These are phyloP conservation scores for Suhomyces sp. DNA, from an alignment of 805 yeast species.

Conservation along the genomic window DNA sequence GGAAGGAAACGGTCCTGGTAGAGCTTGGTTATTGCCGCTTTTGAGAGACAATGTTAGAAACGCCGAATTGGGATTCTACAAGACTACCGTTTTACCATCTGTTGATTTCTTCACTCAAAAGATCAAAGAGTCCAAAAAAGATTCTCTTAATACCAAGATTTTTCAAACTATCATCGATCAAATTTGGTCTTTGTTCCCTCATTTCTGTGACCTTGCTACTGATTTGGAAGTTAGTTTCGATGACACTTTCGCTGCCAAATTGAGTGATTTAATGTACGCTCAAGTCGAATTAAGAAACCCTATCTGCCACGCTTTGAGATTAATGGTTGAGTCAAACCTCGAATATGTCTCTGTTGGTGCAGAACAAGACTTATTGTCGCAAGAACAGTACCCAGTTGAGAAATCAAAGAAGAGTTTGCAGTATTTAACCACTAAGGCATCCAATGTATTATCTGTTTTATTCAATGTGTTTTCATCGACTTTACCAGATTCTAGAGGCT, in stretches of 20 bases:
- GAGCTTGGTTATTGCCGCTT: constrained; percentile 94
- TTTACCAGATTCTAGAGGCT: constrained; percentile 77
- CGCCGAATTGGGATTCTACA: constrained; percentile 66
- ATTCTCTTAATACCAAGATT: constrained; percentile 71
- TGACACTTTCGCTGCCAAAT: constrained; percentile 71
- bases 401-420: constrained; percentile 58
- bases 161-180: constrained; percentile 86
- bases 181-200: constrained; percentile 88
- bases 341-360: constrained; percentile 58
- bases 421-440: constrained; percentile 62
- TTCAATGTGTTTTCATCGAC: constrained; percentile 94
- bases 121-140: constrained; percentile 43
- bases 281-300: constrained; percentile 72
- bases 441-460: constrained; percentile 79
- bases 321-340: constrained; percentile 73
- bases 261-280: constrained; percentile 74
- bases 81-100: constrained; percentile 64
- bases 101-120: constrained; percentile 53
- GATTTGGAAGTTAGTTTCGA: constrained; percentile 67
- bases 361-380: constrained; percentile 48
- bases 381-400: constrained; percentile 57
- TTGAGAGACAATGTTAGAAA: constrained; percentile 81
- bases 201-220: constrained; percentile 80
- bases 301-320: constrained; percentile 79
- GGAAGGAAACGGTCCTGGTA: constrained; percentile 64